These are phyloP conservation scores for Centaurea solstitialis DNA, from an alignment of 129 eudicot species.

Conservation along the genomic window DNA sequence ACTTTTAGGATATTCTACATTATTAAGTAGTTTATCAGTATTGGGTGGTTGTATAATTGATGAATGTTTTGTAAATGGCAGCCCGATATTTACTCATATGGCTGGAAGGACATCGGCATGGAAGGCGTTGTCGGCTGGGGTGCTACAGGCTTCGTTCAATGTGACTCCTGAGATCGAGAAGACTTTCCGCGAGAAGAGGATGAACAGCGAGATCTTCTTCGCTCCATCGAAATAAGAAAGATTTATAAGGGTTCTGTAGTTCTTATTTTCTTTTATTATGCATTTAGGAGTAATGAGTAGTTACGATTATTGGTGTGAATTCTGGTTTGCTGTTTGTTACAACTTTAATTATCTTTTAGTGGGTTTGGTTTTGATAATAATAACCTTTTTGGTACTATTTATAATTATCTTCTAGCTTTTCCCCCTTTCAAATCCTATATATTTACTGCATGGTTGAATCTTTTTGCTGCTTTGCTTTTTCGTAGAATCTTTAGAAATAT, in stretches of 20 bases:
- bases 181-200: conserved; percentile 63
- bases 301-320: not conserved
- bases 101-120: conserved; percentile 74
- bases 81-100: conserved; percentile 75
- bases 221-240: conserved; percentile 55
- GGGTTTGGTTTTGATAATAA: conserved; percentile 3
- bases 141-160: conserved; percentile 68
- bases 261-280: not conserved
- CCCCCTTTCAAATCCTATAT: too few species aligned
- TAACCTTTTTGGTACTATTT: not conserved
- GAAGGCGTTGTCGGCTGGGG: conserved; percentile 74
- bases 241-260: not conserved
- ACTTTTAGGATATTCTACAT: too few species aligned
- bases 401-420: not conserved
- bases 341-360: not conserved
- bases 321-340: not conserved
- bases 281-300: not conserved
- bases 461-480: too few species aligned
- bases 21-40: too few species aligned
- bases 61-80: conserved; percentile 15
- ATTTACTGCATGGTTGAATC: too few species aligned
- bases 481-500: too few species aligned
- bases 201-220: conserved; percentile 67
- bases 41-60: too few species aligned
- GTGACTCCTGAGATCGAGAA: conserved; percentile 64